A percentile compares a stretch with the other conserved stretches of the same genome.
These are phyloP conservation scores for Cinchona pubescens DNA, from an alignment of 257 asterid species.

Conservation along the genomic window DNA sequence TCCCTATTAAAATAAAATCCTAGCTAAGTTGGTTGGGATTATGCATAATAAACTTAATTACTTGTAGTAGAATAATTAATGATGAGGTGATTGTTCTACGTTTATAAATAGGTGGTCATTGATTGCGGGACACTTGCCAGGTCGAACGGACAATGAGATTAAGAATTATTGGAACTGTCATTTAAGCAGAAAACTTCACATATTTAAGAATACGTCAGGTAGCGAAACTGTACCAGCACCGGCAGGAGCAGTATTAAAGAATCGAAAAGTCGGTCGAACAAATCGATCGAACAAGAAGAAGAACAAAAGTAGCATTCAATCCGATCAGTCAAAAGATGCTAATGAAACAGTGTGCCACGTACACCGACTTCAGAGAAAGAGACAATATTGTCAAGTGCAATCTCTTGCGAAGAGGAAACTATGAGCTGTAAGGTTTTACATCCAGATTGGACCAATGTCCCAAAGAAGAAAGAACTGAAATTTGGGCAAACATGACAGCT, in stretches of 20 bases:
- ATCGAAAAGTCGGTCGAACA: slow-evolving; percentile 24
- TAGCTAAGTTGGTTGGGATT: not conserved
- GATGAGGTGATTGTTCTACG: not conserved
- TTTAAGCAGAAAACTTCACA: slow-evolving; percentile 52
- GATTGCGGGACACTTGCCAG: slow-evolving; percentile 70
- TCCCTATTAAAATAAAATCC: not conserved
- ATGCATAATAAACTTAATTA: not conserved
- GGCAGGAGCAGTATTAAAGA: slow-evolving; percentile 4
- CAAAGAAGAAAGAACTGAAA: slow-evolving; percentile 16
- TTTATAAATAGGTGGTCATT: slow-evolving; percentile 62
- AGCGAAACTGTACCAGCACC: slow-evolving; percentile 20
- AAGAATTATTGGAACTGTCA: slow-evolving; percentile 94
- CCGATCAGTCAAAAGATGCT: not conserved
- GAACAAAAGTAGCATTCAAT: slow-evolving; percentile 4
- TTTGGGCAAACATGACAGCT: no score
- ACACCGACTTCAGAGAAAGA: slow-evolving; percentile 46
- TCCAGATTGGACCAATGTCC: not conserved
- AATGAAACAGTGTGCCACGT: slow-evolving; percentile 29
- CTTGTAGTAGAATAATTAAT: not conserved
- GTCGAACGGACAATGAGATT: slow-evolving; percentile 97
- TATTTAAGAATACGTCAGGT: slow-evolving; percentile 36
- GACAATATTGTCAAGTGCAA: slow-evolving; percentile 20
- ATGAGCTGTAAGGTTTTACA: no score
- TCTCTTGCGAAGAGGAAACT: slow-evolving; percentile 14
- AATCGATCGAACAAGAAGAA: slow-evolving; percentile 25